phyloP scores from a whole-genome alignment of 2,329 filamentous ascomycete species.

The Talaromyces sp. region DNA sequence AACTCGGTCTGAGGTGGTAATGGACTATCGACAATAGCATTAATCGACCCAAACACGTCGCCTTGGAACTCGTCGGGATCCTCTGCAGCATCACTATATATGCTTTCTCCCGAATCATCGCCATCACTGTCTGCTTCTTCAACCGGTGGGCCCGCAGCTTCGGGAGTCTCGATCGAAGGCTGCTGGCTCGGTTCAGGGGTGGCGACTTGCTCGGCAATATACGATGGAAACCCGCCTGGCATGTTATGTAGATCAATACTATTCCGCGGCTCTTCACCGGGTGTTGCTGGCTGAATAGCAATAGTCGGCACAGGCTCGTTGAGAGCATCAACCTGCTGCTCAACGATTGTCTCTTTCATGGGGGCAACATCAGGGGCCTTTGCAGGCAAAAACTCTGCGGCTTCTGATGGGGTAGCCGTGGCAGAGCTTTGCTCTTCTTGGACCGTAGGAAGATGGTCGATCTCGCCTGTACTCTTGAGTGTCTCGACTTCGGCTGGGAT shows the following conservation, averaged over 20 bases:
- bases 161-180: constrained; percentile 2
- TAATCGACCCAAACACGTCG: constrained; percentile 51
- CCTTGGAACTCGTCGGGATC: constrained; percentile 38
- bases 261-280: constrained; percentile 39
- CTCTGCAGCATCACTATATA: constrained; percentile 50
- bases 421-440: constrained; percentile 13
- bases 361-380: not conserved
- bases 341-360: not conserved
- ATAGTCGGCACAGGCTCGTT: constrained; percentile 42
- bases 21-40: constrained; percentile 48
- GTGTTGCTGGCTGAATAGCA: constrained; percentile 49
- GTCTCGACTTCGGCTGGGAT: not conserved
- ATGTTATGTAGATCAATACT: constrained; percentile 28
- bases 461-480: not conserved
- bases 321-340: constrained; percentile 3
- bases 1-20: constrained; percentile 11
- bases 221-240: constrained; percentile 62
- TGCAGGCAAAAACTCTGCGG: not conserved
- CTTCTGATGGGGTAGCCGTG: not conserved
- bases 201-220: constrained; percentile 28
- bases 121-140: constrained; percentile 21
- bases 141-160: constrained; percentile 2
- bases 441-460: constrained; percentile 15
- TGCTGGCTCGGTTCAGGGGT: constrained; percentile 14
- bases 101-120: constrained; percentile 44